These are phyloP conservation scores for Aspergillus asperescens DNA, from an alignment of 495 filamentous ascomycete species.

Conservation along the genomic window DNA sequence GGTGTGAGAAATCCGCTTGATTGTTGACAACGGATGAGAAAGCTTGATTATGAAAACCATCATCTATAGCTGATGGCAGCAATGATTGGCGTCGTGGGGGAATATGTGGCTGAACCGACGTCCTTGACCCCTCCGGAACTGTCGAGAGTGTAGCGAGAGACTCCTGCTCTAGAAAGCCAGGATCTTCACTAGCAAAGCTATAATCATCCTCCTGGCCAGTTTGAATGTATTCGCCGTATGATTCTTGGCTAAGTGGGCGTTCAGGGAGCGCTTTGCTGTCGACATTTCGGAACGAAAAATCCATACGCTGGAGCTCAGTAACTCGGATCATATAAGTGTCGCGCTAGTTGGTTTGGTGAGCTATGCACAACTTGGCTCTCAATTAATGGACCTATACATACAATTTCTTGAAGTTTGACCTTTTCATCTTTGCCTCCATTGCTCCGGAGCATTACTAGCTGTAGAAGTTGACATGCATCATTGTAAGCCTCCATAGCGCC, in stretches of 20 bases:
- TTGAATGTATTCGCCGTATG: conserved; percentile 45
- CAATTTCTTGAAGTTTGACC: conserved; percentile 81
- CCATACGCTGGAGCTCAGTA: conserved; percentile 68
- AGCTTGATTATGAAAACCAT: conserved; percentile 19
- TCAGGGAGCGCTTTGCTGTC: conserved; percentile 71
- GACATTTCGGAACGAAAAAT: conserved; percentile 48
- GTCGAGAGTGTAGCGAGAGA: conserved; percentile 18
- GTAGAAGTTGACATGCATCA: conserved; percentile 80
- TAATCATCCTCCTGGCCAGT: conserved; percentile 46
- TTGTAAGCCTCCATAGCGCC: conserved; percentile 87
- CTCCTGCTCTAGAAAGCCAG: conserved; percentile 13
- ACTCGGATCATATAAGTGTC: conserved; percentile 87
- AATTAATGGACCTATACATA: conserved; percentile 44
- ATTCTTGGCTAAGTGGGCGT: conserved; percentile 68
- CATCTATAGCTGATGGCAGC: conserved; percentile 28
- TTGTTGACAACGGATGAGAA: not conserved
- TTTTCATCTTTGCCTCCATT: conserved; percentile 74
- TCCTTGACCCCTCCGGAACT: conserved; percentile 20
- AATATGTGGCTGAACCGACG: conserved; percentile 22
- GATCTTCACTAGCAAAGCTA: conserved; percentile 15
- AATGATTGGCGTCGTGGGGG: conserved; percentile 41
- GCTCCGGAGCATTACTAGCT: conserved; percentile 80
- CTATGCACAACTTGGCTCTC: not conserved
- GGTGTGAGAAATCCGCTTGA: conserved; percentile 6
- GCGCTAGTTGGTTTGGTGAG: conserved; percentile 49